Conservation (phyloP, 768 basidiomycete genomes). For the Mycena latifolia region DNA sequence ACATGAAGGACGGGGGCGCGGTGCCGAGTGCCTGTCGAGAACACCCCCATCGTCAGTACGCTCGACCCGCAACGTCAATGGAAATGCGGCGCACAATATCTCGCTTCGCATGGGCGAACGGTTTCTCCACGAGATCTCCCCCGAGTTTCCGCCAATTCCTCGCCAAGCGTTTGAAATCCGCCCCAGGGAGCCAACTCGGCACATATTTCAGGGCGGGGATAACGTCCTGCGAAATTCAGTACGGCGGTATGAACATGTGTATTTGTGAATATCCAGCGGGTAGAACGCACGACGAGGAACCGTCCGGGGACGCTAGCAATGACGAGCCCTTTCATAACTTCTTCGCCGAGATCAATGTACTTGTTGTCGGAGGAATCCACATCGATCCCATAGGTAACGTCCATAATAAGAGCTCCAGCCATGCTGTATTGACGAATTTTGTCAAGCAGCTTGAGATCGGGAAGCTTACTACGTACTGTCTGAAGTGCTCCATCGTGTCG, state of each 20-base stretch:
- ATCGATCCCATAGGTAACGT: slow-evolving; percentile 44
- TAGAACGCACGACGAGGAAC: slow-evolving; percentile 43
- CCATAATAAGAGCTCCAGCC: slow-evolving; percentile 39
- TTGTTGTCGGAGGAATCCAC: slow-evolving; percentile 39
- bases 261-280: neutral
- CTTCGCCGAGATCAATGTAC: slow-evolving; percentile 41
- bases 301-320: slow-evolving; percentile 43
- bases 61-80: neutral
- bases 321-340: slow-evolving; percentile 38
- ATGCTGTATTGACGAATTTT: slow-evolving; percentile 12
- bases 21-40: neutral
- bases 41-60: neutral
- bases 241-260: neutral
- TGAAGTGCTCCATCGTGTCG: slow-evolving; percentile 42
- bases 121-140: neutral
- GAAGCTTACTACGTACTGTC: slow-evolving; percentile 35
- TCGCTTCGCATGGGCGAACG: neutral
- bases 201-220: neutral
- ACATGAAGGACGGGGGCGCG: neutral
- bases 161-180: neutral
- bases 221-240: neutral
- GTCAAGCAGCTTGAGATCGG: neutral
- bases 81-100: neutral
- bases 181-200: slow-evolving; percentile 1
- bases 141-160: neutral